Conservation (phyloP, 1,139 yeast genomes). For the Kodamaea sp. region DNA sequence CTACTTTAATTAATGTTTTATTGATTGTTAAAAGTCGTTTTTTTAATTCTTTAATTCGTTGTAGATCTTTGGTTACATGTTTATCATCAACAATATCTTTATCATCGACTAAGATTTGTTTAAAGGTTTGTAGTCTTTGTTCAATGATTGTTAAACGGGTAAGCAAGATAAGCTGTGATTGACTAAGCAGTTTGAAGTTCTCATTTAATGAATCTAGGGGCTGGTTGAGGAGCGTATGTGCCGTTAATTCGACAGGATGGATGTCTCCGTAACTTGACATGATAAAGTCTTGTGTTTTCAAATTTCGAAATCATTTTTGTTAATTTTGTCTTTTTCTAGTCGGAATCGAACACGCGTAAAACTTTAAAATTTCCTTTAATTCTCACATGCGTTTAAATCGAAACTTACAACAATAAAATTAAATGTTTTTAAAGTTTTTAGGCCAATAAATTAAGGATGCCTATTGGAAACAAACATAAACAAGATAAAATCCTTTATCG, state of each 20-base stretch:
- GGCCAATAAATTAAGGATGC: not conserved
- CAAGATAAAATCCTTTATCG: slow-evolving; percentile 30
- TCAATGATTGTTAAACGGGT: slow-evolving; percentile 47
- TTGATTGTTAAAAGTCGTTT: slow-evolving; percentile 31
- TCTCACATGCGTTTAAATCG: too few species aligned
- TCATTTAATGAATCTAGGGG: slow-evolving; percentile 51
- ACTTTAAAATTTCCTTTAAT: too few species aligned
- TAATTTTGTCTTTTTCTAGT: not conserved
- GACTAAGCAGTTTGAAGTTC: slow-evolving; percentile 50
- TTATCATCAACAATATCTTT: slow-evolving; percentile 18
- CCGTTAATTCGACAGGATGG: slow-evolving; percentile 56
- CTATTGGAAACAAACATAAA: not conserved
- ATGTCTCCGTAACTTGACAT: slow-evolving; percentile 20
- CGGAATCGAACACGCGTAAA: too few species aligned
- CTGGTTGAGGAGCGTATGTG: slow-evolving; percentile 51
- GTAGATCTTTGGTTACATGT: slow-evolving; percentile 26
- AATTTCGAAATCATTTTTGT: too few species aligned
- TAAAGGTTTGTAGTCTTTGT: slow-evolving; percentile 27
- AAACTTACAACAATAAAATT: too few species aligned
- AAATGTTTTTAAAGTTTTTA: not conserved
- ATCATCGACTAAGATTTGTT: slow-evolving; percentile 17
- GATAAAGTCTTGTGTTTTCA: slow-evolving; percentile 1
- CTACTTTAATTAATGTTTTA: slow-evolving; percentile 33
- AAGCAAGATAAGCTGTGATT: slow-evolving; percentile 52
- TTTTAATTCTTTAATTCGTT: slow-evolving; percentile 30